These are phyloP conservation scores for Ogataea trehaloabstinens DNA, from an alignment of 805 yeast species.

Conservation along the genomic window DNA sequence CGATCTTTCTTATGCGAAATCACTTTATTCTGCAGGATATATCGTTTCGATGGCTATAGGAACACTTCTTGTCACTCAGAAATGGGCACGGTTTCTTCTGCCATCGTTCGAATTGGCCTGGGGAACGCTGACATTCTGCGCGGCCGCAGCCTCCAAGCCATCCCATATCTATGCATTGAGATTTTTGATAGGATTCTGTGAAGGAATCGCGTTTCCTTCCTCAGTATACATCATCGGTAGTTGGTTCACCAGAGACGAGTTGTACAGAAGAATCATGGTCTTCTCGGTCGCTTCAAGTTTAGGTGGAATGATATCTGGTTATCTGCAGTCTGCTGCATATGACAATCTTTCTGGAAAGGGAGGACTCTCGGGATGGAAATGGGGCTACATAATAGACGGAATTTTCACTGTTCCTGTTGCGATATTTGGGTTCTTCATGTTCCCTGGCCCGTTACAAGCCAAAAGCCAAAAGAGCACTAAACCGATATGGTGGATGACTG, in stretches of 20 bases:
- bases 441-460: conserved; percentile 47
- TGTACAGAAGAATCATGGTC: conserved; percentile 39
- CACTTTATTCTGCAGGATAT: conserved; percentile 36
- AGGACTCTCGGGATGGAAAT: conserved; percentile 64
- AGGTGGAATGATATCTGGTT: conserved; percentile 44
- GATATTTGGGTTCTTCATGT: conserved; percentile 51
- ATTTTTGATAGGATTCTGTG: conserved; percentile 43
- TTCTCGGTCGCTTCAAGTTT: conserved; percentile 39
- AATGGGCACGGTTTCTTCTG: conserved; percentile 23
- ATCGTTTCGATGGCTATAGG: conserved; percentile 27
- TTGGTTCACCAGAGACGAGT: conserved; percentile 44
- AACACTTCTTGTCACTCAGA: conserved; percentile 22
- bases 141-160: conserved; percentile 24
- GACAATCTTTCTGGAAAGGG: conserved; percentile 37
- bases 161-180: conserved; percentile 41
- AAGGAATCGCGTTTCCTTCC: conserved; percentile 42
- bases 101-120: conserved; percentile 28
- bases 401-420: conserved; percentile 57
- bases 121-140: conserved; percentile 29
- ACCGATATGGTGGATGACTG: conserved; percentile 28
- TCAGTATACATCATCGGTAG: conserved; percentile 38
- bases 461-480: conserved; percentile 18
- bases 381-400: conserved; percentile 66
- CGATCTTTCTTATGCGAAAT: conserved; percentile 32
- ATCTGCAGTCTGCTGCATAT: conserved; percentile 43